These are phyloP conservation scores for Metschnikowia shivogae DNA, from an alignment of 805 yeast species.

Conservation along the genomic window DNA sequence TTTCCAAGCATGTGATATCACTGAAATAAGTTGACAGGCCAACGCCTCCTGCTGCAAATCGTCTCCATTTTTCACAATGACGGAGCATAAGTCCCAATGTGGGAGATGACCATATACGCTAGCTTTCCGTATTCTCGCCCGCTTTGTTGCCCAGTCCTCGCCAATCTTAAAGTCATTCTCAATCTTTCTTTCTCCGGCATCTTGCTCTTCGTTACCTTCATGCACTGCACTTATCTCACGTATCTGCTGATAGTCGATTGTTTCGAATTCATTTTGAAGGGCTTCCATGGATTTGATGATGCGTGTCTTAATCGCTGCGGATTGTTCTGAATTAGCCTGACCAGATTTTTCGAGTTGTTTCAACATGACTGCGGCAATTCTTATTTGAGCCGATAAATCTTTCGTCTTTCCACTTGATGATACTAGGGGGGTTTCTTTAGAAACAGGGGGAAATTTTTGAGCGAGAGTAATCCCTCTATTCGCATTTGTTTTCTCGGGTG, in stretches of 20 bases:
- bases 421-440: not conserved
- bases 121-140: slow-evolving; percentile 69
- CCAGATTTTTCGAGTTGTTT: slow-evolving; percentile 81
- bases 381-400: slow-evolving; percentile 83
- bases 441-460: not conserved
- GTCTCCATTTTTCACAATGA: slow-evolving; percentile 93
- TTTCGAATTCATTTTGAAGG: slow-evolving; percentile 40
- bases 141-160: slow-evolving; percentile 89
- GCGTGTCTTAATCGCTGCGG: slow-evolving; percentile 19
- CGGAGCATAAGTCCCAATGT: slow-evolving; percentile 94
- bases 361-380: slow-evolving; percentile 93
- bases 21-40: slow-evolving; percentile 83
- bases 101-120: slow-evolving; percentile 81
- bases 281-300: slow-evolving; percentile 31
- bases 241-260: slow-evolving; percentile 26
- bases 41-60: slow-evolving; percentile 96
- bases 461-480: not conserved
- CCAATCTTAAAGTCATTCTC: slow-evolving; percentile 91
- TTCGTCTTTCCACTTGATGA: slow-evolving; percentile 20
- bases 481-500: not conserved
- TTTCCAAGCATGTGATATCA: slow-evolving; percentile 68
- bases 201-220: slow-evolving; percentile 49
- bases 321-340: slow-evolving; percentile 45
- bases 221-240: slow-evolving; percentile 2
- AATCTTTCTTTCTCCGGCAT: slow-evolving; percentile 78